Conservation (phyloP, 441 rosid genomes). For the Populus tomentosa region DNA sequence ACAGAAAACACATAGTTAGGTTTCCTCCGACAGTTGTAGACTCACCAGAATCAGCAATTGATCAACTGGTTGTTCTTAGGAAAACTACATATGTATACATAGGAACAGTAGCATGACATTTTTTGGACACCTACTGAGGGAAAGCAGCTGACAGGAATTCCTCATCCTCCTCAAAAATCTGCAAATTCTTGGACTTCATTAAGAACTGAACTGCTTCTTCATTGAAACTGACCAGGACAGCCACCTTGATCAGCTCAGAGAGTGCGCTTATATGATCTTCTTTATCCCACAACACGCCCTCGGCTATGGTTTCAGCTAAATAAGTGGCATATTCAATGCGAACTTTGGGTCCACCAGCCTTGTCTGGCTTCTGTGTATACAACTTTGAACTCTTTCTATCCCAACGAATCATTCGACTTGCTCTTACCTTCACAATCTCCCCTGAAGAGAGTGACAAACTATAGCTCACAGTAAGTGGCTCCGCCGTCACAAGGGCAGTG, state of each 20-base stretch:
- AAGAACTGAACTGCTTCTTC: slow-evolving; percentile 52
- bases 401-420: slow-evolving; percentile 51
- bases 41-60: too few species aligned
- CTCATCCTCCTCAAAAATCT: slow-evolving; percentile 51
- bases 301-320: slow-evolving; percentile 48
- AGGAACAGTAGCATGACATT: too few species aligned
- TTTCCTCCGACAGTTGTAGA: too few species aligned
- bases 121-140: slow-evolving; percentile 2
- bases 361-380: slow-evolving; percentile 42
- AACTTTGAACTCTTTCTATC: slow-evolving; percentile 44
- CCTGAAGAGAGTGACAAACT: slow-evolving; percentile 39
- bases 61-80: too few species aligned
- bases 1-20: too few species aligned
- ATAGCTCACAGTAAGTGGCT: slow-evolving; percentile 34
- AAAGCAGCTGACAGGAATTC: slow-evolving; percentile 43
- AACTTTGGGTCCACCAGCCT: slow-evolving; percentile 28
- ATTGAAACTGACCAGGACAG: slow-evolving; percentile 47
- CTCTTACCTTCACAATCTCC: slow-evolving; percentile 21
- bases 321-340: slow-evolving; percentile 48
- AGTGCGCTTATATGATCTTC: slow-evolving; percentile 45
- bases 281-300: slow-evolving; percentile 59
- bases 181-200: slow-evolving; percentile 60
- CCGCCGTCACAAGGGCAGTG: slow-evolving; percentile 36
- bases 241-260: slow-evolving; percentile 55
- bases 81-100: too few species aligned